phyloP scores from a whole-genome alignment of 2,329 filamentous ascomycete genomes.

The Hypoxylon sp. region DNA sequence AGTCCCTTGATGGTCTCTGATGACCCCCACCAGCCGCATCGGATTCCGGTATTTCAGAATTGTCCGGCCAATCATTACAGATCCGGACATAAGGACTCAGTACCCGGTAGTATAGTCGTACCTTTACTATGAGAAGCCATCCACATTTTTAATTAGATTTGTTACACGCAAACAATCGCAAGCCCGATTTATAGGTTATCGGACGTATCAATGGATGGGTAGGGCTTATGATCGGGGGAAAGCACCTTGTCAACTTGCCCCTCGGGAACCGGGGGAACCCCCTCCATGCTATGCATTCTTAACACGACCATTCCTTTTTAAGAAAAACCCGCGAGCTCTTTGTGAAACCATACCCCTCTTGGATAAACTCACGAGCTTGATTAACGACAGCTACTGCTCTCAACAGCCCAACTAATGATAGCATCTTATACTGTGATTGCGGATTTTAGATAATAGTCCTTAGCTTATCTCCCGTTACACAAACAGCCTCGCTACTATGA shows the following conservation, averaged over 20 bases:
- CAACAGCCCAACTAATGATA: neutral
- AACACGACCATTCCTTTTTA: conserved; percentile 14
- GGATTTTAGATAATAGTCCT: conserved; percentile 21
- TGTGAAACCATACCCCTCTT: conserved; percentile 16
- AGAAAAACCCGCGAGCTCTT: conserved; percentile 35
- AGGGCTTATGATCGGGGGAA: neutral
- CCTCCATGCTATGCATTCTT: neutral
- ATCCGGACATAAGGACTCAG: conserved; percentile 7
- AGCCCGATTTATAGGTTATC: neutral
- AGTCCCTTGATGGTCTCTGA: conserved; percentile 31
- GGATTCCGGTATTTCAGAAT: conserved; percentile 13
- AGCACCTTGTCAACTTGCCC: neutral
- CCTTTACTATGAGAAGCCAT: too few species aligned
- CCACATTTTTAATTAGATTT: neutral
- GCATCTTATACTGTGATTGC: neutral
- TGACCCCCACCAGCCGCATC: conserved; percentile 1
- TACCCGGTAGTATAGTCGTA: neutral
- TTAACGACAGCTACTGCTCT: conserved; percentile 1
- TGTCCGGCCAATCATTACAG: conserved; percentile 5
- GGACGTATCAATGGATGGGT: neutral
- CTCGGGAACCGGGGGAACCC: too few species aligned
- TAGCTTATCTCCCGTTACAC: conserved; percentile 23
- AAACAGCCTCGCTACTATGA: neutral
- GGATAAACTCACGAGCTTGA: conserved; percentile 36
- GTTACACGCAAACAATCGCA: neutral